Evolutionary conservation across 192 early-diverging fungal genomes (phyloP), one percentile per base, ranked within the genome.

Genomic region (Backusella luteola): DNA sequence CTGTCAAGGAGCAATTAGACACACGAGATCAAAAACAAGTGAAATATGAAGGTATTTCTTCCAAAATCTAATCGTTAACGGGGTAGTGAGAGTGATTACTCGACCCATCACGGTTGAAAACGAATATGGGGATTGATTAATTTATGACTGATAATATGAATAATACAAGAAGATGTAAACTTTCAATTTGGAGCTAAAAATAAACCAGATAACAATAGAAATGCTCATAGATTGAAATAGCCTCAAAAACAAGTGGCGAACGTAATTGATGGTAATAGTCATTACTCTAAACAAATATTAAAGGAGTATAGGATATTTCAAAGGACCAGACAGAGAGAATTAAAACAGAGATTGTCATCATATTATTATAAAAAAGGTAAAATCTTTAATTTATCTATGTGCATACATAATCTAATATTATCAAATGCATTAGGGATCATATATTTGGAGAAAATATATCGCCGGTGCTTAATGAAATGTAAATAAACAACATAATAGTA

Each of bases 11-110:
- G 68, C 86, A 93, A 44, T 85, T 98, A 32, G 90, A 89, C 69
- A 76, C 89, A 76, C 85, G 95, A 29, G 97, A 98, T 82, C 94
- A 98, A 79, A 97, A 97, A 84, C 97, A 98, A 84, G 85, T 96
- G 2, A 39, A 39, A 9, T 39, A 0, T 79, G 96, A 97, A 84
- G 97, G 94, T 44, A 83, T 97, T 56, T 88, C 90, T 9, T 83
- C 86, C 67, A 95, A 91, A 67, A 83, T 96, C 44, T 87, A 92
- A 79, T 88, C 87, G 66, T 84, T 91, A 34, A 80, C 78, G 1
- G 67, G 0, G 95, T 96, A 68, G 87, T 32, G 92, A 56, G 94
- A 95, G 23, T 87, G 89, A 8, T 80, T 94, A 69, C 34, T 90
- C 29, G 29, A 77, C 42, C 59, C 76, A 34, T 49, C 46, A n/a